Evolutionary conservation across 2,329 filamentous ascomycete genomes (phyloP).

Genomic region (Dothistroma septosporum): DNA sequence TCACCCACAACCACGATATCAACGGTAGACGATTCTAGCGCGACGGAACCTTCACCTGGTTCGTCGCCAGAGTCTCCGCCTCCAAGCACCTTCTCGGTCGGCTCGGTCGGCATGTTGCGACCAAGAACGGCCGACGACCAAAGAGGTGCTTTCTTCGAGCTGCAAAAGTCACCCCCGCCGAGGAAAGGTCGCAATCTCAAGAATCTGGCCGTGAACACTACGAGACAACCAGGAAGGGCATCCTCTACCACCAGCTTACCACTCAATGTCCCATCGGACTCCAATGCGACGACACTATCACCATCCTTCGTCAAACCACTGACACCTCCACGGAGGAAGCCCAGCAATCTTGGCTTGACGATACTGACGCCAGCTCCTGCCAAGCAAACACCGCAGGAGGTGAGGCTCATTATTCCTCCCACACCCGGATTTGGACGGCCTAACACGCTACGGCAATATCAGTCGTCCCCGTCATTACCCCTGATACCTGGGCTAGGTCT

Average conservation of each 20-base stretch:
- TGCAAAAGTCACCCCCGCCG: conserved; percentile 47
- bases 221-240: conserved; percentile 46
- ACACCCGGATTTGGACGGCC: conserved; percentile 54
- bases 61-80: conserved; percentile 87
- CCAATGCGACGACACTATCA: conserved; percentile 62
- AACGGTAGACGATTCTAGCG: conserved; percentile 83
- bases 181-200: conserved; percentile 78
- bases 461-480: conserved; percentile 58
- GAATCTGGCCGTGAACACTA: conserved; percentile 71
- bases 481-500: conserved; percentile 46
- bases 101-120: conserved; percentile 52
- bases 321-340: conserved; percentile 65
- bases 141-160: conserved; percentile 53
- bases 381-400: conserved; percentile 55
- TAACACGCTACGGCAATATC: conserved; percentile 53
- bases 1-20: conserved; percentile 93
- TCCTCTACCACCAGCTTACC: conserved; percentile 50
- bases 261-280: conserved; percentile 48
- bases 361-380: conserved; percentile 60
- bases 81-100: conserved; percentile 63
- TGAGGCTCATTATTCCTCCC: conserved; percentile 55
- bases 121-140: conserved; percentile 47
- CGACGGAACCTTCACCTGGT: conserved; percentile 85
- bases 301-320: conserved; percentile 77
- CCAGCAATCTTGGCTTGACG: conserved; percentile 71